These are phyloP conservation scores for Haplographium delicatum DNA, from an alignment of 495 filamentous ascomycete species.

Conservation along the genomic window DNA sequence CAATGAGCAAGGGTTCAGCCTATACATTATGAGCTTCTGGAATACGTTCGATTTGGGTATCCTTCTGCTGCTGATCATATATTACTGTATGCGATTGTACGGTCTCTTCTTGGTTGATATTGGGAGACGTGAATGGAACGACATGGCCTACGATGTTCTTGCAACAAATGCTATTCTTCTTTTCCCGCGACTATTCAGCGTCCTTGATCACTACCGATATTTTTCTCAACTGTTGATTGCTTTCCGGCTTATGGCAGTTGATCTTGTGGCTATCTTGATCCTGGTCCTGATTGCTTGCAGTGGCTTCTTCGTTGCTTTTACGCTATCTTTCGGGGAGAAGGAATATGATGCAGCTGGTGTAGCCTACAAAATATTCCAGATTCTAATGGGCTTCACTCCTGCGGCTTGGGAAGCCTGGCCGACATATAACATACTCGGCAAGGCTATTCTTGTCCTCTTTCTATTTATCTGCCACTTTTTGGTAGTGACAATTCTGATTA, in stretches of 20 bases:
- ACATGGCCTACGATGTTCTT: conserved; percentile 85
- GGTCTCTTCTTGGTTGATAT: conserved; percentile 73
- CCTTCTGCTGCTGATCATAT: conserved; percentile 75
- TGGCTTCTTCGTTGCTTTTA: conserved; percentile 93
- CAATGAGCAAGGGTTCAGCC: conserved; percentile 87
- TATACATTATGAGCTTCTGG: conserved; percentile 97
- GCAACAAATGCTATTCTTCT: conserved; percentile 84
- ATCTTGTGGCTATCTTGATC: conserved; percentile 76
- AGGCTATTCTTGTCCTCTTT: conserved; percentile 68
- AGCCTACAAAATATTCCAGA: conserved; percentile 88
- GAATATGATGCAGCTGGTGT: conserved; percentile 58
- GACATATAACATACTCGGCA: conserved; percentile 72
- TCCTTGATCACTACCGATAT: conserved; percentile 89
- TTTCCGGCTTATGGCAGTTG: conserved; percentile 86
- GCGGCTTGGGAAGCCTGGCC: conserved; percentile 66
- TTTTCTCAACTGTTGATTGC: conserved; percentile 92
- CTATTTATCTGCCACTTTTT: conserved; percentile 92
- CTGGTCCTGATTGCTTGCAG: conserved; percentile 81
- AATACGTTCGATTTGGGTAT: conserved; percentile 91
- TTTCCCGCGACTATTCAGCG: conserved; percentile 83
- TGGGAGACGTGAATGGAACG: conserved; percentile 56
- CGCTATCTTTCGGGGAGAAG: conserved; percentile 65
- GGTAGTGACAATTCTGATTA: conserved; percentile 89
- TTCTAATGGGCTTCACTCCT: conserved; percentile 70
- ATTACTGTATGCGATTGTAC: conserved; percentile 83